Conservation (phyloP, 129 eudicot genomes). For the Tagetes patula region DNA sequence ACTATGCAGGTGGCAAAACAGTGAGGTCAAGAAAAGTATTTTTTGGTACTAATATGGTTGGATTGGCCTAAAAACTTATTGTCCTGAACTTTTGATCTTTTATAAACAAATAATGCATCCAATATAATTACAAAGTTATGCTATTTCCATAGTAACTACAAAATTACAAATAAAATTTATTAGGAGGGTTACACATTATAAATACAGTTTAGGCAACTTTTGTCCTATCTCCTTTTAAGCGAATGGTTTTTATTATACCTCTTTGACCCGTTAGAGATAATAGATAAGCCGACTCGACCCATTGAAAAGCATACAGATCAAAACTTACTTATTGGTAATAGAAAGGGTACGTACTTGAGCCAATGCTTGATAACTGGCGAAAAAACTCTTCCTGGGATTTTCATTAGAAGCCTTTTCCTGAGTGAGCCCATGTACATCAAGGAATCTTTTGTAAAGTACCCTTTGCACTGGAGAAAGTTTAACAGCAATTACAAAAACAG, state of each 20-base stretch:
- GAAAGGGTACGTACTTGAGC: conserved; percentile 63
- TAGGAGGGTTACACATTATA: conserved; percentile 1
- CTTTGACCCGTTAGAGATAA: conserved; percentile 1
- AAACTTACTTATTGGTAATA: conserved; percentile 1
- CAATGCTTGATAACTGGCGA: conserved; percentile 87
- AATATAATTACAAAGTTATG: not conserved
- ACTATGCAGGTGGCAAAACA: not conserved
- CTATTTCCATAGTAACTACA: not conserved
- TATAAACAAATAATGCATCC: not conserved
- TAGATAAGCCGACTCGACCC: not conserved
- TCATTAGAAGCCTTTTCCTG: conserved; percentile 61
- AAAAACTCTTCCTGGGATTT: conserved; percentile 63
- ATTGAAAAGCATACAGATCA: conserved; percentile 7
- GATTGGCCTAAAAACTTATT: not conserved
- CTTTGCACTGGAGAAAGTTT: conserved; percentile 85
- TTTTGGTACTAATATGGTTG: not conserved
- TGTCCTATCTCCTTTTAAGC: not conserved
- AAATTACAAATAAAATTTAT: not conserved
- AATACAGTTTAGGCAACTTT: not conserved
- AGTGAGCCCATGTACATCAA: conserved; percentile 92
- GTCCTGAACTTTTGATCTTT: not conserved
- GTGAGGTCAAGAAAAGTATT: not conserved
- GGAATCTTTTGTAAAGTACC: conserved; percentile 74
- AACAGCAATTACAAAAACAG: conserved; percentile 89
- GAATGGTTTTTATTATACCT: not conserved